Evolutionary conservation across 176 grass and related monocot species (phyloP).

Genomic region (Cenchrus fungigraminus): DNA sequence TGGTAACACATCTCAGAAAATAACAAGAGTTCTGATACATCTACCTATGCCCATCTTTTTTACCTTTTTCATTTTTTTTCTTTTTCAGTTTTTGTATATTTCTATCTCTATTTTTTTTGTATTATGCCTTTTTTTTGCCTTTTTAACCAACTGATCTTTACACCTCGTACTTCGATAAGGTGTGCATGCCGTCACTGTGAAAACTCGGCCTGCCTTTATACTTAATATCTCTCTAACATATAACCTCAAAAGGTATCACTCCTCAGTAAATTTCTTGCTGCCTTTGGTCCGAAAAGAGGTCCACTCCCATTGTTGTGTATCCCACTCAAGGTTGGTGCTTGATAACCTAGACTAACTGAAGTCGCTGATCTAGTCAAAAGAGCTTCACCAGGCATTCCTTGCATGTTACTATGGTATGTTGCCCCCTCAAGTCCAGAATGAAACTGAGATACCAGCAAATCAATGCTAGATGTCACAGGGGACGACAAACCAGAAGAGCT

Average conservation of each 20-base stretch:
- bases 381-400: constrained; percentile 48
- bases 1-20: constrained; percentile 25
- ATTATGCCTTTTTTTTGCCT: constrained; percentile 24
- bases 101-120: constrained; percentile 31
- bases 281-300: constrained; percentile 48
- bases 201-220: constrained; percentile 43
- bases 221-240: constrained; percentile 28
- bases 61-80: neutral
- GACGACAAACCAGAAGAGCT: constrained; percentile 37
- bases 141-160: constrained; percentile 28
- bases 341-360: constrained; percentile 57
- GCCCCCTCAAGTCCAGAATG: constrained; percentile 62
- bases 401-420: constrained; percentile 48
- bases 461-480: constrained; percentile 53
- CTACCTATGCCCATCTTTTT: neutral
- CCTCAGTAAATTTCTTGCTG: constrained; percentile 59
- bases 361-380: constrained; percentile 66
- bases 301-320: constrained; percentile 34
- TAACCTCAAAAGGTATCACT: constrained; percentile 64
- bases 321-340: constrained; percentile 43
- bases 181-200: constrained; percentile 40
- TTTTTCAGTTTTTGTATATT: constrained; percentile 33
- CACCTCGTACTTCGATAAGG: constrained; percentile 9
- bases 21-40: constrained; percentile 15
- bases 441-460: constrained; percentile 52